Base-by-base conservation (phyloP, 1,139 yeast species). In the Geotrichum reessii region DNA sequence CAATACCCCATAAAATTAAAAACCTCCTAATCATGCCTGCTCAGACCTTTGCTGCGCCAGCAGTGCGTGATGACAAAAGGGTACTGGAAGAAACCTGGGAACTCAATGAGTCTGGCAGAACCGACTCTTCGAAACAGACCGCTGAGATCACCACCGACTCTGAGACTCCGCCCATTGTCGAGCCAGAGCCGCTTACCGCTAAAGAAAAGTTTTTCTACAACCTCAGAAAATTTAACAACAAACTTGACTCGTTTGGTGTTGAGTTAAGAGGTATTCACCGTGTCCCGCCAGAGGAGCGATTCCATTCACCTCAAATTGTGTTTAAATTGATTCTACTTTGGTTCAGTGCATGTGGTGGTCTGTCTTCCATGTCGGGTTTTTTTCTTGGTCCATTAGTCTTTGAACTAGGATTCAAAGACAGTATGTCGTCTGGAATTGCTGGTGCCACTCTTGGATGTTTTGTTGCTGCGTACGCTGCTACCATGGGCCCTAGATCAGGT, bases 401-500 rank as follows among this genome's bases (percentile, higher is more conserved):
- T 67, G 87, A 80, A 1, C 74, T 89, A 21, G 87, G 89, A 3
- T 83, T 87, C 64, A 79, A 73, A 59, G 85, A 87, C 65, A 75
- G 88, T 0, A 67, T 87, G 62, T 71, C 82, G 2, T 75, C 83
- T 9, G 93, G 95, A 2, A 63, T 86, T 24, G 67, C 83, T 3
- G 89, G 90, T 0, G 80, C 81, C 61, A 70, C 82, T 28, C 64
- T 86, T 6, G 96, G 96, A 0, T 85, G 93, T 67, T 72, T 80
- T 12, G 76, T 87, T 24, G 62, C 96, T 1, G 93, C 91, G 0
- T 88, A 87, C 69, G 87, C 92, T 68, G 79, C 95, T 3, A 79
- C 83, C 11, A 84, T 88, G 91, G 96, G 96, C 0, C 95, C 96
- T 0, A 78, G 88, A 61, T 86, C 95, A 0, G 96, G 96, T 0